Evolutionary conservation across 2,329 filamentous ascomycete species (phyloP).

Genomic region (Penicillium verrucosum): DNA sequence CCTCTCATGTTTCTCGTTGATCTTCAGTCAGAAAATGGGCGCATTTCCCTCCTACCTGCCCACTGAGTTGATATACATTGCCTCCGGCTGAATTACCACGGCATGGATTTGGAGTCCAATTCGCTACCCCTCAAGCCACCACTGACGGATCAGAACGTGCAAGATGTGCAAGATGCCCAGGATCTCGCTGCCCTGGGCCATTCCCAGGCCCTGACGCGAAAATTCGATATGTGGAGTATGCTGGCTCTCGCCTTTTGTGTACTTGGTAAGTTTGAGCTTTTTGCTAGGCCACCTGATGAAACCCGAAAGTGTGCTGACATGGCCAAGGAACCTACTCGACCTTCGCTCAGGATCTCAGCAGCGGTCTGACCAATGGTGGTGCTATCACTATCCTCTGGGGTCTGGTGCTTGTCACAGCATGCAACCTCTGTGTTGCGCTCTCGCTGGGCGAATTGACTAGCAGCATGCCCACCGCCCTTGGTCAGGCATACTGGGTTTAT

Average conservation of each 20-base stretch:
- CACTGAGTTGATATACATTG: conserved; percentile 20
- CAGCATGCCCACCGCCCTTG: conserved; percentile 59
- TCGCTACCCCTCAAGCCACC: conserved; percentile 27
- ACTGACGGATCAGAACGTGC: conserved; percentile 27
- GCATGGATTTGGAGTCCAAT: conserved; percentile 32
- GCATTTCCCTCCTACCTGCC: conserved; percentile 12
- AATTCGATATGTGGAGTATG: conserved; percentile 57
- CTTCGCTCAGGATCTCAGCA: conserved; percentile 53
- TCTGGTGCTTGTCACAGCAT: conserved; percentile 51
- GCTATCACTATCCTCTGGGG: conserved; percentile 57
- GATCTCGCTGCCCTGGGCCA: conserved; percentile 45
- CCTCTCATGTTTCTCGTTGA: background rate
- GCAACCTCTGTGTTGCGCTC: conserved; percentile 54
- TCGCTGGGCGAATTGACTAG: conserved; percentile 57
- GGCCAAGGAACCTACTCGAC: conserved; percentile 53
- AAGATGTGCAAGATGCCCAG: conserved; percentile 36
- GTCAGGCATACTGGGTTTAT: conserved; percentile 58
- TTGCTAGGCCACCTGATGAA: background rate
- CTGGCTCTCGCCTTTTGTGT: conserved; percentile 57
- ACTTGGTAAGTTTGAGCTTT: conserved; percentile 36
- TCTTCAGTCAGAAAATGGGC: conserved; percentile 28
- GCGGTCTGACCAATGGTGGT: conserved; percentile 54
- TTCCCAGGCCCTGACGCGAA: conserved; percentile 42
- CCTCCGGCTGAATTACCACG: conserved; percentile 23
- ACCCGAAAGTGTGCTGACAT: background rate